phyloP scores from a whole-genome alignment of 2,329 filamentous ascomycete species.

The Epichloe glyceriae region DNA sequence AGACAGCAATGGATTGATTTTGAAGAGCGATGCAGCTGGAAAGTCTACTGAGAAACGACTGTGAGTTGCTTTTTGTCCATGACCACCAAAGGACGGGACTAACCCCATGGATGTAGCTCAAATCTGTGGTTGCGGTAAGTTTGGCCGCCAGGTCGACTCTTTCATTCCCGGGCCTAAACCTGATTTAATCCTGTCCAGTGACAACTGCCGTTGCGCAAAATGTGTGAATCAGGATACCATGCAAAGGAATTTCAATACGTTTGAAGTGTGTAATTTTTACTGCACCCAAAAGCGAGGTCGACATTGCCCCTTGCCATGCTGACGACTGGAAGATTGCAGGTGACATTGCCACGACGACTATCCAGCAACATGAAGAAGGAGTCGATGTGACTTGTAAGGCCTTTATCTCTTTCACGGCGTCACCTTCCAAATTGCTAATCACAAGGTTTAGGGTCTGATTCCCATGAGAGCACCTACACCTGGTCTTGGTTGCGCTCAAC shows the following conservation, averaged over 20 bases:
- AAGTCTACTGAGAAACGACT: not conserved
- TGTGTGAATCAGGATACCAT: slow-evolving; percentile 30
- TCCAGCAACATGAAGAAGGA: slow-evolving; percentile 15
- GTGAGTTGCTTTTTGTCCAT: slow-evolving; percentile 1
- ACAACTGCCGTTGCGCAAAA: slow-evolving; percentile 29
- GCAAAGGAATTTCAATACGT: slow-evolving; percentile 30
- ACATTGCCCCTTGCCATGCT: not conserved
- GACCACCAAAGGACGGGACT: not conserved
- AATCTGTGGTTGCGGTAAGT: slow-evolving; percentile 13
- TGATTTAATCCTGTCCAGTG: slow-evolving; percentile 14
- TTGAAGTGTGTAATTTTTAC: slow-evolving; percentile 16
- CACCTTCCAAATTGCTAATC: not conserved
- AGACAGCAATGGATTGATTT: slow-evolving; percentile 4
- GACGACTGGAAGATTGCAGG: slow-evolving; percentile 16
- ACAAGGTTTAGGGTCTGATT: slow-evolving; percentile 46
- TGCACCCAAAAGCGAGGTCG: not conserved
- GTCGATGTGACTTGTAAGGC: slow-evolving; percentile 23
- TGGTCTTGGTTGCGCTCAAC: slow-evolving; percentile 34
- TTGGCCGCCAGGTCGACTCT: not conserved
- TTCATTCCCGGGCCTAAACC: not conserved
- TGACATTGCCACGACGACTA: slow-evolving; percentile 16
- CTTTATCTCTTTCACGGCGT: no score
- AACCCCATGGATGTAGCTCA: slow-evolving; percentile 5
- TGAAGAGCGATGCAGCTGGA: slow-evolving; percentile 2
- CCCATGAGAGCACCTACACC: slow-evolving; percentile 55